phyloP scores from a whole-genome alignment of 257 asterid genomes.

The Linderniella brevidens region DNA sequence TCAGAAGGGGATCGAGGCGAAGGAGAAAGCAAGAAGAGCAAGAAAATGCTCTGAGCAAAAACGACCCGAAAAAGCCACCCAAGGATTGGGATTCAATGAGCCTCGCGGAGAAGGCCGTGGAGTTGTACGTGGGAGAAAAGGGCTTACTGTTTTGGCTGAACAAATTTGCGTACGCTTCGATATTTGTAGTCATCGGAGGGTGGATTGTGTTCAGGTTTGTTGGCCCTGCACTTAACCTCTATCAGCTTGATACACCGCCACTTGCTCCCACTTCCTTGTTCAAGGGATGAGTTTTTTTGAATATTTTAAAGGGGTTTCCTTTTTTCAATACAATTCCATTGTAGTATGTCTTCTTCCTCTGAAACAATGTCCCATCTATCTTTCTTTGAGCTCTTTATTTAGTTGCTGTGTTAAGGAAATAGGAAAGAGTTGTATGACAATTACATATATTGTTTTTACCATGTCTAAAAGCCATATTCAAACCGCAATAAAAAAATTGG shows the following conservation, averaged over 20 bases:
- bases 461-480: no score
- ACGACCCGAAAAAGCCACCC: no score
- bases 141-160: conserved; percentile 71
- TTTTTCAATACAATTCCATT: background rate
- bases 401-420: no score
- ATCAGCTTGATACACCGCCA: conserved; percentile 79
- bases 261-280: conserved; percentile 45
- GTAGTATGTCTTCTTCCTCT: no score
- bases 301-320: background rate
- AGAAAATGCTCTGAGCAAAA: no score
- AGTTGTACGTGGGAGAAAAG: conserved; percentile 65
- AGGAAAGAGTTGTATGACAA: no score
- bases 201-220: conserved; percentile 78
- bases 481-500: no score
- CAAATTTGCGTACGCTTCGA: conserved; percentile 85
- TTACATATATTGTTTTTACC: no score
- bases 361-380: no score
- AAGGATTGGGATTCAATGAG: conserved; percentile 84
- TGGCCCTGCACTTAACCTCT: conserved; percentile 63
- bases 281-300: conserved; percentile 8
- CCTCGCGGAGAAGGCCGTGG: conserved; percentile 50
- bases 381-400: no score
- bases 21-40: no score
- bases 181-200: conserved; percentile 64
- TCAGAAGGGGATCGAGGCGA: no score